phyloP scores from a whole-genome alignment of 1,284 basidiomycete genomes.

The Mrakiaceae sp. region DNA sequence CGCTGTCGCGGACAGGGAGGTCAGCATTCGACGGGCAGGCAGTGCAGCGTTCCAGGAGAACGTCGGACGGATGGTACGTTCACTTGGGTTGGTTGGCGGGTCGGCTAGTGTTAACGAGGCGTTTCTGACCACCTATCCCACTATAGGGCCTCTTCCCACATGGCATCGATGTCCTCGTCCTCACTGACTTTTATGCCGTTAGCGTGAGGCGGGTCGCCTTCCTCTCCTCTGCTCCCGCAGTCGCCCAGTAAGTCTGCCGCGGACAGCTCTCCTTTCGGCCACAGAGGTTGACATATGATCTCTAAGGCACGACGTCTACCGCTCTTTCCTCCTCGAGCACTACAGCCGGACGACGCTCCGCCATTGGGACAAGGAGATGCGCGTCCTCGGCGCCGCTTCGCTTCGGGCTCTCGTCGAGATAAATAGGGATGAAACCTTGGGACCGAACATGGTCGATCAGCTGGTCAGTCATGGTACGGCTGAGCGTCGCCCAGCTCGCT shows the following conservation, averaged over 20 bases:
- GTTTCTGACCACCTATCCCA: not conserved
- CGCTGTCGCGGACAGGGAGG: slow-evolving; percentile 81
- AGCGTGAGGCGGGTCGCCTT: slow-evolving; percentile 77
- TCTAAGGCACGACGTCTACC: slow-evolving; percentile 50
- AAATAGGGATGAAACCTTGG: slow-evolving; percentile 44
- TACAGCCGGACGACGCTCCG: slow-evolving; percentile 60
- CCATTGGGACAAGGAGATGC: slow-evolving; percentile 83
- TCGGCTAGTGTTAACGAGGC: not conserved
- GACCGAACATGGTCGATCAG: slow-evolving; percentile 42
- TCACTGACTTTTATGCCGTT: slow-evolving; percentile 91
- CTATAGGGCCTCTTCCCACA: slow-evolving; percentile 73
- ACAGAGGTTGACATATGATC: too few relatives aligned
- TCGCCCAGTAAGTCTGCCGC: slow-evolving; percentile 55
- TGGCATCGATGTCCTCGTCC: slow-evolving; percentile 82
- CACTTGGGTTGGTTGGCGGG: slow-evolving; percentile 15
- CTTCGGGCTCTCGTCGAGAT: slow-evolving; percentile 55
- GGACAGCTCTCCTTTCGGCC: too few relatives aligned
- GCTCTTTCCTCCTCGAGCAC: slow-evolving; percentile 57
- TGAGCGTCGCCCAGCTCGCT: not conserved
- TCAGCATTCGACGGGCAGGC: slow-evolving; percentile 88
- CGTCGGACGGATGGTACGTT: slow-evolving; percentile 76
- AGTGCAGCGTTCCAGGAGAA: slow-evolving; percentile 97
- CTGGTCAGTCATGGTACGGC: slow-evolving; percentile 39
- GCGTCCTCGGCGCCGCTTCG: slow-evolving; percentile 66
- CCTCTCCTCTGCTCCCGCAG: slow-evolving; percentile 65